phyloP scores from a whole-genome alignment of 331 rosid genomes.

The Quercus tomentella region DNA sequence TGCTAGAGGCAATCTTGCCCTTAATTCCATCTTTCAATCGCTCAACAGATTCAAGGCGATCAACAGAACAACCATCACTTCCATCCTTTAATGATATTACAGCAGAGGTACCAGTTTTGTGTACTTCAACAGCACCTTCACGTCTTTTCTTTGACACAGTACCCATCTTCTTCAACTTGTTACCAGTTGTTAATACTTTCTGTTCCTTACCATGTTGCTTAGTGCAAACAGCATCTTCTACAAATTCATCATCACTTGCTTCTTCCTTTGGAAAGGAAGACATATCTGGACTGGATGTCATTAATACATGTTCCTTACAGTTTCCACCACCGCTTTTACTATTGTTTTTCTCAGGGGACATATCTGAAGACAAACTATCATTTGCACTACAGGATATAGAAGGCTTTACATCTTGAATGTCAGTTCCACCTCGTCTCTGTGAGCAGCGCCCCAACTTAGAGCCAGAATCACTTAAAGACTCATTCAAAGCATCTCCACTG shows the following conservation, averaged over 20 bases:
- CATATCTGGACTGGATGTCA: slow-evolving; percentile 26
- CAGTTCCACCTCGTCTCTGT: slow-evolving; percentile 46
- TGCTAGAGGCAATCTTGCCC: slow-evolving; percentile 38
- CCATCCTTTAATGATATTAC: slow-evolving; percentile 36
- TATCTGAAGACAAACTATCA: slow-evolving; percentile 43
- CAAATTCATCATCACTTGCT: slow-evolving; percentile 24
- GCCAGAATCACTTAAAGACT: slow-evolving; percentile 31
- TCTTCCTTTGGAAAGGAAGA: slow-evolving; percentile 23
- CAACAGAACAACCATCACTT: slow-evolving; percentile 23
- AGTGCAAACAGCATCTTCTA: slow-evolving; percentile 26
- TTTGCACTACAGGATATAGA: slow-evolving; percentile 28
- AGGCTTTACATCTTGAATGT: slow-evolving; percentile 40
- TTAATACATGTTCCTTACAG: slow-evolving; percentile 33
- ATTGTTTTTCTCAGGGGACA: slow-evolving; percentile 45
- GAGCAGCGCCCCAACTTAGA: slow-evolving; percentile 60
- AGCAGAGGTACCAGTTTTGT: slow-evolving; percentile 34
- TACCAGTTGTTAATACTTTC: slow-evolving; percentile 44
- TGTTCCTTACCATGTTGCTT: slow-evolving; percentile 40
- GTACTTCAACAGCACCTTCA: slow-evolving; percentile 42
- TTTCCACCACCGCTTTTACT: slow-evolving; percentile 26
- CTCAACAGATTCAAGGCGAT: slow-evolving; percentile 38
- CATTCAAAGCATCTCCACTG: slow-evolving; percentile 32
- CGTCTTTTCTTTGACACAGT: slow-evolving; percentile 42
- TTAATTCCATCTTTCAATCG: slow-evolving; percentile 44
- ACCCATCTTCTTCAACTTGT: slow-evolving; percentile 47